phyloP scores from a whole-genome alignment of 169 alveolate species.

The Babesia gibsoni region DNA sequence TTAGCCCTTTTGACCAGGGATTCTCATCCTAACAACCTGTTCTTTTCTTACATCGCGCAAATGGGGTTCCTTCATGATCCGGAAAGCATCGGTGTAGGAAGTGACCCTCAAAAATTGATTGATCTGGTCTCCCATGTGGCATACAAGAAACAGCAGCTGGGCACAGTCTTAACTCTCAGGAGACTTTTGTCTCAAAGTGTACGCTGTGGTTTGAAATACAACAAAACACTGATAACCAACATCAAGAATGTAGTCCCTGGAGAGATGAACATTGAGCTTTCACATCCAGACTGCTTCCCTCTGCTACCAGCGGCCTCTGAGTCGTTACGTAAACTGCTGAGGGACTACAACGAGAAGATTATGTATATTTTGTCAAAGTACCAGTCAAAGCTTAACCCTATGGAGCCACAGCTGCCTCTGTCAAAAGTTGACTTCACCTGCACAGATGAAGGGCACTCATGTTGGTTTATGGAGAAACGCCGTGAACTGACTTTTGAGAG shows the following conservation, averaged over 20 bases:
- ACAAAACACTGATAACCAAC: slow-evolving; percentile 6
- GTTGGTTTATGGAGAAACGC: slow-evolving; percentile 13
- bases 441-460: neutral
- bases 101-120: slow-evolving; percentile 12
- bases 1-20: slow-evolving; percentile 63
- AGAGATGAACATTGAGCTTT: slow-evolving; percentile 5
- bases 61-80: slow-evolving; percentile 26
- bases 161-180: slow-evolving; percentile 26
- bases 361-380: slow-evolving; percentile 25
- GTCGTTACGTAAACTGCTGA: neutral
- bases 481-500: neutral
- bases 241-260: neutral
- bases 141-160: slow-evolving; percentile 37
- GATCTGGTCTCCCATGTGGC: slow-evolving; percentile 18
- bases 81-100: neutral
- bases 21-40: slow-evolving; percentile 64
- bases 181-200: slow-evolving; percentile 36
- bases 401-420: slow-evolving; percentile 27
- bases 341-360: slow-evolving; percentile 30
- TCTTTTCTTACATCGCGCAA: slow-evolving; percentile 57
- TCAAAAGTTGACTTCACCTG: slow-evolving; percentile 16
- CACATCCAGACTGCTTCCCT: slow-evolving; percentile 57
- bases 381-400: slow-evolving; percentile 29
- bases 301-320: slow-evolving; percentile 26
- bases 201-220: slow-evolving; percentile 23